phyloP scores from a whole-genome alignment of 352 stramenopile species.

The Phytopythium helicoides region DNA sequence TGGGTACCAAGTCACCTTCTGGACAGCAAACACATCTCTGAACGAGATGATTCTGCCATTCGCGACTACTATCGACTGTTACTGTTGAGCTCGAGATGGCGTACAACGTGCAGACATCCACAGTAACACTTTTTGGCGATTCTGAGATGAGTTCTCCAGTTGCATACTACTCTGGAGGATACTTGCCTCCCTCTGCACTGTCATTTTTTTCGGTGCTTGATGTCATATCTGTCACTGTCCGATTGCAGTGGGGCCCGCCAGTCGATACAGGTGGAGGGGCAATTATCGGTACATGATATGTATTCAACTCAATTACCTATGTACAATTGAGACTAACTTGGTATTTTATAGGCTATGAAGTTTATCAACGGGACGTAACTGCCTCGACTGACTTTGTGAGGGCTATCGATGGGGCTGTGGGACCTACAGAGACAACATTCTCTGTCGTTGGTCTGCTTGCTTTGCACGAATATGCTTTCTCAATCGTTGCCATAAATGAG shows the following conservation, averaged over 20 bases:
- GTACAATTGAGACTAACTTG: neutral
- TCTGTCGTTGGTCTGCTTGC: constrained; percentile 21
- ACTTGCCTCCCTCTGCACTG: constrained; percentile 23
- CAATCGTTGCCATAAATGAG: constrained; percentile 38
- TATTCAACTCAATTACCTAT: neutral
- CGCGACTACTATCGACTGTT: too few species aligned
- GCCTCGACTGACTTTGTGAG: neutral
- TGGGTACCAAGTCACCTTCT: too few species aligned
- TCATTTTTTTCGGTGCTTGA: too few species aligned
- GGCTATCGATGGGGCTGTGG: constrained; percentile 22
- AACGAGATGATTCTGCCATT: too few species aligned
- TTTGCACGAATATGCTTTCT: constrained; percentile 27
- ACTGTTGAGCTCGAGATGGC: too few species aligned
- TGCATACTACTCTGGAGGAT: constrained; percentile 8
- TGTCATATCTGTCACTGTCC: too few species aligned
- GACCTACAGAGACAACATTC: constrained; percentile 12
- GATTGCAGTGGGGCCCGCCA: constrained; percentile 8
- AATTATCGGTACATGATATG: constrained; percentile 23
- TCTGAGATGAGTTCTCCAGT: constrained; percentile 12
- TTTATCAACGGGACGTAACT: constrained; percentile 11
- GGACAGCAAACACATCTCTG: too few species aligned
- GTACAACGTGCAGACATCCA: too few species aligned
- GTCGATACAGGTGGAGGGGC: constrained; percentile 34
- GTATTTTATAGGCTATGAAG: constrained; percentile 20
- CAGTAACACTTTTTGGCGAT: neutral